Conservation (phyloP, 345 rosid genomes). For the Citrus maxima region DNA sequence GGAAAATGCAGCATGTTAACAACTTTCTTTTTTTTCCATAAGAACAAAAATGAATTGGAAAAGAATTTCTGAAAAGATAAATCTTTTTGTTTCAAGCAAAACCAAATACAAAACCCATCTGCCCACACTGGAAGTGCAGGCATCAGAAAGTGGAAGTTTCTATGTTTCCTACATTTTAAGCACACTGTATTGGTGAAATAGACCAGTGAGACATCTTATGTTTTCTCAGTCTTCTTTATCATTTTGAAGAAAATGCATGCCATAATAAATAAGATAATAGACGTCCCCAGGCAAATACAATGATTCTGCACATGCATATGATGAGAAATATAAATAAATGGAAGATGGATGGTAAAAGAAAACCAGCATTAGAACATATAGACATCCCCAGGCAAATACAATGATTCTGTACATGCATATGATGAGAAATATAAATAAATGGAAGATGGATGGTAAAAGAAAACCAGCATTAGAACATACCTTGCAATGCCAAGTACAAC, state of each 20-base stretch:
- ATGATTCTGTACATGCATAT: neutral
- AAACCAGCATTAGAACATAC: constrained; percentile 36
- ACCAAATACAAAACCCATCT: neutral
- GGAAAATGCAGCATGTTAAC: neutral
- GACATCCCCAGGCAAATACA: neutral
- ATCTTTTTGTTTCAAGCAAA: neutral
- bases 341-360: neutral
- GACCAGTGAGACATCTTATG: neutral
- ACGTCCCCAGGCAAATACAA: neutral
- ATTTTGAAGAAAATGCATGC: neutral
- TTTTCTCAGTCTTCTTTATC: neutral
- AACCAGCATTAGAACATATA: neutral
- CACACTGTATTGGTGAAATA: neutral
- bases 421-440: neutral
- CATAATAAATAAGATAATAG: neutral
- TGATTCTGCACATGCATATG: neutral
- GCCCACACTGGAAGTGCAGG: neutral
- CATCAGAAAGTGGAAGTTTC: neutral
- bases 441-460: neutral
- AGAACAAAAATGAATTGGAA: neutral
- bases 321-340: neutral
- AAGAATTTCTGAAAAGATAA: neutral
- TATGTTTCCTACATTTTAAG: neutral
- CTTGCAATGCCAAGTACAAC: constrained; percentile 74
- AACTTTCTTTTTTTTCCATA: neutral